Conservation (phyloP, 257 asterid genomes). For the Phtheirospermum japonicum region DNA sequence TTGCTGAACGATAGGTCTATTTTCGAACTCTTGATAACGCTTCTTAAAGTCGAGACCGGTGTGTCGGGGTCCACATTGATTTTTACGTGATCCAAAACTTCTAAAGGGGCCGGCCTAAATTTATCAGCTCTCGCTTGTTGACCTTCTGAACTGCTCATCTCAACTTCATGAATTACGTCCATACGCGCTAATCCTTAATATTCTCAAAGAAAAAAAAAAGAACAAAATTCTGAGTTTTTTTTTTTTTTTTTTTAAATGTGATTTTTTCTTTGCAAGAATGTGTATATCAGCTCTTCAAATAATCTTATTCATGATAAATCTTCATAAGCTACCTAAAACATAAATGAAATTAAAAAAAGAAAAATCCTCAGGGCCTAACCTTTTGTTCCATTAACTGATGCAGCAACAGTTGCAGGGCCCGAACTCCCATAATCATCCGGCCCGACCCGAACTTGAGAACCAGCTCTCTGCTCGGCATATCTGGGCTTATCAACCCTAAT, state of each 20-base stretch:
- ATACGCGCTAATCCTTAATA: slow-evolving; percentile 34
- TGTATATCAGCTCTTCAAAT: too few species aligned
- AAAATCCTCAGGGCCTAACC: slow-evolving; percentile 31
- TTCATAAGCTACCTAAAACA: too few species aligned
- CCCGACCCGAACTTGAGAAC: not conserved
- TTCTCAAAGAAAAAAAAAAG: not conserved
- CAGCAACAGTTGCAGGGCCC: slow-evolving; percentile 42
- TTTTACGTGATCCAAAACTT: slow-evolving; percentile 61
- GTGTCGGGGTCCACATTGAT: slow-evolving; percentile 66
- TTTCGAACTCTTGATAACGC: slow-evolving; percentile 36
- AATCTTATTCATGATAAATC: too few species aligned
- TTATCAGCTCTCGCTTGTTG: slow-evolving; percentile 14
- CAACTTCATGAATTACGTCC: slow-evolving; percentile 69
- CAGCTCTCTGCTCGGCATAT: slow-evolving; percentile 20
- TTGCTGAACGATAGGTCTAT: slow-evolving; percentile 53
- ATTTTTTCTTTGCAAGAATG: too few species aligned
- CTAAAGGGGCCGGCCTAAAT: slow-evolving; percentile 50
- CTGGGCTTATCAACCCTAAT: slow-evolving; percentile 52
- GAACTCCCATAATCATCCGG: not conserved
- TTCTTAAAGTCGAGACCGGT: slow-evolving; percentile 63
- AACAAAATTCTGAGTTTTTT: not conserved
- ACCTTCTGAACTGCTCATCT: slow-evolving; percentile 37
- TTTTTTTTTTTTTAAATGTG: too few species aligned
- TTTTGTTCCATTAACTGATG: slow-evolving; percentile 35
- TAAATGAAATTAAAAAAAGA: not conserved